Conservation (phyloP, 1,139 yeast species). For the Lodderomyces margitis region DNA sequence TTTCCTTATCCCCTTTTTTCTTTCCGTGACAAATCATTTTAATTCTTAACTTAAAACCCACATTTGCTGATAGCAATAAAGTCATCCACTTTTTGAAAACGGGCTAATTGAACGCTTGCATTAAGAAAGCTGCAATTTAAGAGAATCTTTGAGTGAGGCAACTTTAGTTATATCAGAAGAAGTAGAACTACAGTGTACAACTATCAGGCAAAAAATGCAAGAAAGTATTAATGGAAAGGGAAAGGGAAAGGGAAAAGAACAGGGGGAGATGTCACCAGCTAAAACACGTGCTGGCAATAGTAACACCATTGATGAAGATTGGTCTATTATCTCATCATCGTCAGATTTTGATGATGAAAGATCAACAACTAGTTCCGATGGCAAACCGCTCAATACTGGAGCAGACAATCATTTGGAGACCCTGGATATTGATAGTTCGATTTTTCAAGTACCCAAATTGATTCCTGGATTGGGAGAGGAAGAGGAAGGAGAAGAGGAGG, state of each 20-base stretch:
- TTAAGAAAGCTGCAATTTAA: too few relatives aligned
- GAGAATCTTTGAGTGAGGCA: background rate
- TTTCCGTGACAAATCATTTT: background rate
- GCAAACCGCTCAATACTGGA: conserved; percentile 3
- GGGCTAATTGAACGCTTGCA: too few relatives aligned
- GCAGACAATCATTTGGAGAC: background rate
- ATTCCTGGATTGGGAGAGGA: background rate
- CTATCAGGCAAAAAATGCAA: too few relatives aligned
- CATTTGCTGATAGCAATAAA: conserved; percentile 1
- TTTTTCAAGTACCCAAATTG: conserved; percentile 11
- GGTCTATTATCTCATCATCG: conserved; percentile 47
- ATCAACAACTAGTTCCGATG: conserved; percentile 23
- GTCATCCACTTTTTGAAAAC: background rate
- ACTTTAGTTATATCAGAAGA: too few relatives aligned
- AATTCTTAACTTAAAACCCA: background rate
- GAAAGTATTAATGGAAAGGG: background rate
- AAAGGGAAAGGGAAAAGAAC: background rate
- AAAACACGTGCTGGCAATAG: background rate
- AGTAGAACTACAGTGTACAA: too few relatives aligned
- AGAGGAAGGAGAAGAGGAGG: background rate
- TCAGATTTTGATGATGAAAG: conserved; percentile 43
- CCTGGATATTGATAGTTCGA: conserved; percentile 6
- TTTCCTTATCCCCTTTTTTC: background rate
- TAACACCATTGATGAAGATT: conserved; percentile 33
- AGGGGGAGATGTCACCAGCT: background rate